These are phyloP conservation scores for Parathielavia appendiculata DNA, from an alignment of 495 filamentous ascomycete species.

Conservation along the genomic window DNA sequence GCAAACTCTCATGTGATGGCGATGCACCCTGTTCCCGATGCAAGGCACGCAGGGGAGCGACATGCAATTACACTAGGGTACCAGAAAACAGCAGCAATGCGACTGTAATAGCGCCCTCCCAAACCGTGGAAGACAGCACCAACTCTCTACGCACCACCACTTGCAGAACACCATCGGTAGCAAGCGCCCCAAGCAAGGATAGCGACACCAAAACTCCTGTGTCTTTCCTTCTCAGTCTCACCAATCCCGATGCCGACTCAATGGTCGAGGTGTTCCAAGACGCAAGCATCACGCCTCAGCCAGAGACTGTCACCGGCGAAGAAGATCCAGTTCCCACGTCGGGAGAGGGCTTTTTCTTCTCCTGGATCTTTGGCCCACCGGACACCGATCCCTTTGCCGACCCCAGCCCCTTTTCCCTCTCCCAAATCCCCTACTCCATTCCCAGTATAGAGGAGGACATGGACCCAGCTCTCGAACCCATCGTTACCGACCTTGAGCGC, in stretches of 20 bases:
- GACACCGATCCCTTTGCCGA: neutral
- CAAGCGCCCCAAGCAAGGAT: neutral
- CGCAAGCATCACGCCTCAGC: neutral
- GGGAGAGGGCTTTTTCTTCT: neutral
- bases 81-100: neutral
- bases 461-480: neutral
- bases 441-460: neutral
- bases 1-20: slow-evolving; percentile 13
- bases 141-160: neutral
- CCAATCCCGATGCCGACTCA: slow-evolving; percentile 16
- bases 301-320: neutral
- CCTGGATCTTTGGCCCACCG: neutral
- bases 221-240: slow-evolving; percentile 17
- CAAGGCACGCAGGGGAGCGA: neutral
- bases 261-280: slow-evolving; percentile 11
- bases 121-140: neutral
- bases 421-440: no score
- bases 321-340: neutral
- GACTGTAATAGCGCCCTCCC: neutral
- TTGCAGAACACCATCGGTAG: no score
- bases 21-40: slow-evolving; percentile 8
- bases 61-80: slow-evolving; percentile 8
- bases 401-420: neutral
- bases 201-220: slow-evolving; percentile 14
- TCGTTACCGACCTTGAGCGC: neutral